Evolutionary conservation across 2,329 filamentous ascomycete genomes (phyloP).

Genomic region (Juglanconis juglandina): DNA sequence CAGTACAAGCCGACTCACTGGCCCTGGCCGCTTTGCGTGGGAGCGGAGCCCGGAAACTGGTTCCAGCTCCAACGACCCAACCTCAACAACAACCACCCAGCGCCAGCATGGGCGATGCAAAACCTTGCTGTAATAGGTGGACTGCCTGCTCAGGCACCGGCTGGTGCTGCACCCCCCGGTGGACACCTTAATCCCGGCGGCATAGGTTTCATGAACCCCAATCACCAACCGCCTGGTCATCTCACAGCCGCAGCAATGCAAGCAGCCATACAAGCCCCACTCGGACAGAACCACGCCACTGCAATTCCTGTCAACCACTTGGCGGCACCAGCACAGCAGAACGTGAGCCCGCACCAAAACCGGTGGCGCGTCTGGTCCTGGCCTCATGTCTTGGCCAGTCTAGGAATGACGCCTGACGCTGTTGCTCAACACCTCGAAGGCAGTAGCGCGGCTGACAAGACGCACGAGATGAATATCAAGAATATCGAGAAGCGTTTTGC

Average conservation of each 20-base stretch:
- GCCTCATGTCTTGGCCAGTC: constrained; percentile 38
- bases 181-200: not conserved
- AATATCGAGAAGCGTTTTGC: constrained; percentile 18
- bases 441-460: not conserved
- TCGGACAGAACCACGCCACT: not conserved
- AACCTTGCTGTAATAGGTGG: too few species aligned
- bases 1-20: constrained; percentile 9
- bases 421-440: not conserved
- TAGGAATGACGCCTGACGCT: constrained; percentile 35
- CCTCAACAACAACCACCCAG: not conserved
- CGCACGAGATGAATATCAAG: not conserved
- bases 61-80: constrained; percentile 14
- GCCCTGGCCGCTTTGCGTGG: constrained; percentile 22
- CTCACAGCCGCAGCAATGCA: not conserved
- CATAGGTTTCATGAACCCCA: not conserved
- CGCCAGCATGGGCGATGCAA: not conserved
- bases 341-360: not conserved
- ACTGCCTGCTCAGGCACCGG: not conserved
- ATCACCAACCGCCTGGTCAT: not conserved
- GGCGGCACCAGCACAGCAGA: not conserved
- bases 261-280: not conserved
- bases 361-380: constrained; percentile 34
- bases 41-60: constrained; percentile 12
- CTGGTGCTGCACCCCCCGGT: not conserved
- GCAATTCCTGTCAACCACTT: not conserved